Conservation (phyloP, 306 rosid genomes). For the Alnus glutinosa region DNA sequence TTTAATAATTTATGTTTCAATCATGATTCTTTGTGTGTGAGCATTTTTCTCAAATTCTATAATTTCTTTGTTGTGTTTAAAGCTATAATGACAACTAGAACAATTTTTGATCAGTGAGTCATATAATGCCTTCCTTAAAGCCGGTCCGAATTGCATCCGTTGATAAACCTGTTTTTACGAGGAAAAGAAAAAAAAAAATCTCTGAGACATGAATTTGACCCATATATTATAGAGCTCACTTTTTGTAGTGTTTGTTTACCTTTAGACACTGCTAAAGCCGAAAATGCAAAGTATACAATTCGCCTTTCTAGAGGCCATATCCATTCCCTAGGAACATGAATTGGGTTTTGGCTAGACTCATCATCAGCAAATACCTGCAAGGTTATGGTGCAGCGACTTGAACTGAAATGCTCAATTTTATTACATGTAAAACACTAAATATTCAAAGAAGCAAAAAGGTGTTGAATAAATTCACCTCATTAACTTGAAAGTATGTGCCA, state of each 20-base stretch:
- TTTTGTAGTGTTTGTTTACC: slow-evolving; percentile 31
- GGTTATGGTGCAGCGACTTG: not conserved
- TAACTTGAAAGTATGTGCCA: slow-evolving; percentile 82
- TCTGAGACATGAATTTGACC: not conserved
- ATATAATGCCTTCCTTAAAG: slow-evolving; percentile 48
- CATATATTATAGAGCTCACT: not conserved
- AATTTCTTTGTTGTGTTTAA: not conserved
- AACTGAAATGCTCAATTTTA: not conserved
- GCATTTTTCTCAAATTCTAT: not conserved
- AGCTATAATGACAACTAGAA: not conserved
- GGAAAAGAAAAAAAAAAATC: not conserved
- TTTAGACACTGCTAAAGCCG: slow-evolving; percentile 38
- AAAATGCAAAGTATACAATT: slow-evolving; percentile 50
- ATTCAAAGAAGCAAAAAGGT: not conserved
- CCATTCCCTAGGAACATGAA: slow-evolving; percentile 49
- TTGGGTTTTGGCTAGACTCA: slow-evolving; percentile 51
- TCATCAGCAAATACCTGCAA: slow-evolving; percentile 62
- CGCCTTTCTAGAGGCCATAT: slow-evolving; percentile 39
- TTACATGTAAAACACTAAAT: not conserved
- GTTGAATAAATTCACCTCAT: slow-evolving; percentile 49
- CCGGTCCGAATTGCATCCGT: slow-evolving; percentile 4
- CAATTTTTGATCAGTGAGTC: not conserved
- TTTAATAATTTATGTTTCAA: no score
- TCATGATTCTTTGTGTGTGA: no score
- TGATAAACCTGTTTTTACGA: slow-evolving; percentile 36